Evolutionary conservation across 208 protist species (phyloP).

Genomic region (Leishmania guyanensis): DNA sequence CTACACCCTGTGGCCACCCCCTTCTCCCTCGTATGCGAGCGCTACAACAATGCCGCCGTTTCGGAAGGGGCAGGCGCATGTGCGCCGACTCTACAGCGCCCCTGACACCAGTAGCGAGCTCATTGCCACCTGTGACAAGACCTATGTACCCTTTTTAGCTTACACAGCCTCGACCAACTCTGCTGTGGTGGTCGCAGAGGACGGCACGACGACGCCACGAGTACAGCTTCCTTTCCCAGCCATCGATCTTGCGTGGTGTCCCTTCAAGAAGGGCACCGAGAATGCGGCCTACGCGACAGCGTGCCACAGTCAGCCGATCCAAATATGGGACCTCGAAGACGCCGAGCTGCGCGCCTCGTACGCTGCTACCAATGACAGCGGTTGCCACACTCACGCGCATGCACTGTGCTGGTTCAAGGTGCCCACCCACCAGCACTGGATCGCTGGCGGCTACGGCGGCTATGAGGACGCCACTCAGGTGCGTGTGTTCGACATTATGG

Average conservation of each 20-base stretch:
- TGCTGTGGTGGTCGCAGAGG: neutral
- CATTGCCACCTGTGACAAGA: constrained; percentile 49
- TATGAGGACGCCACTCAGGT: constrained; percentile 60
- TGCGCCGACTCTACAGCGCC: constrained; percentile 61
- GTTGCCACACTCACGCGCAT: constrained; percentile 49
- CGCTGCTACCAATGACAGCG: constrained; percentile 56
- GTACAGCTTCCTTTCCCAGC: constrained; percentile 67
- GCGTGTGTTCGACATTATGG: constrained; percentile 70
- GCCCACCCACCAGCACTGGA: constrained; percentile 17
- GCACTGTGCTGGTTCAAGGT: constrained; percentile 46
- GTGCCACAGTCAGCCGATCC: constrained; percentile 60
- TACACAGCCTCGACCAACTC: constrained; percentile 6
- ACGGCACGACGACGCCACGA: constrained; percentile 26
- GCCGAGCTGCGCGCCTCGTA: constrained; percentile 70
- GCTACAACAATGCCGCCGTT: neutral
- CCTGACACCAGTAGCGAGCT: constrained; percentile 55
- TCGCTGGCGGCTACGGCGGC: constrained; percentile 77
- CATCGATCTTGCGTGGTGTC: constrained; percentile 78
- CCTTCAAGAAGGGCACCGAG: constrained; percentile 57
- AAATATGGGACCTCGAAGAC: constrained; percentile 80
- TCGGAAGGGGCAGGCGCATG: constrained; percentile 13
- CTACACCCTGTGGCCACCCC: neutral
- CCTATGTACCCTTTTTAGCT: constrained; percentile 18
- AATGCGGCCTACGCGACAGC: constrained; percentile 63
- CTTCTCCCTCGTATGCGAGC: neutral